Conservation (phyloP, 2,329 filamentous ascomycete genomes). For the Corniculantispora saksenae region DNA sequence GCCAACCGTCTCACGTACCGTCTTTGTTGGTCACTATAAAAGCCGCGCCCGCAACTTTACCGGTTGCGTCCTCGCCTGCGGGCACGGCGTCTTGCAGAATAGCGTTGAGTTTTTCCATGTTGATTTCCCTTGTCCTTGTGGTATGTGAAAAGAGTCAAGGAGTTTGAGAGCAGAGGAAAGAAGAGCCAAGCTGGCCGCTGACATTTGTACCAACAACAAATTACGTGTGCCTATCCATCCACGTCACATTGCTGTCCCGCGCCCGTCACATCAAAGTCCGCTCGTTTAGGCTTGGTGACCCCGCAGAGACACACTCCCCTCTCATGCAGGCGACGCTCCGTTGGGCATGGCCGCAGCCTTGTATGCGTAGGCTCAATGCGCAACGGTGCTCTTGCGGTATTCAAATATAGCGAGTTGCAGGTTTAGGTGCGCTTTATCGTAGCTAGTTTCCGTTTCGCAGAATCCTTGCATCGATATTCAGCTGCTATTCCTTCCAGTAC, state of each 20-base stretch:
- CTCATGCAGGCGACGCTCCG: neutral
- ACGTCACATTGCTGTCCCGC: neutral
- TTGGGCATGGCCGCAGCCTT: neutral
- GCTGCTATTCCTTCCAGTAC: too few species aligned
- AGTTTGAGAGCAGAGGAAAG: neutral
- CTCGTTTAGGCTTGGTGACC: neutral
- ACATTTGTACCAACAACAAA: neutral
- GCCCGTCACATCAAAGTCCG: neutral
- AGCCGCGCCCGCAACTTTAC: constrained; percentile 39
- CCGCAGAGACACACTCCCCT: neutral
- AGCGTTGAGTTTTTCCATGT: constrained; percentile 31
- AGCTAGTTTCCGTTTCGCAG: too few species aligned
- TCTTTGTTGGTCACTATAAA: constrained; percentile 37
- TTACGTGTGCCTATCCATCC: neutral
- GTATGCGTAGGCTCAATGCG: neutral
- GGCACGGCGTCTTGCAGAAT: constrained; percentile 35
- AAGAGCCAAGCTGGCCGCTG: neutral
- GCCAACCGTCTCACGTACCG: constrained; percentile 25
- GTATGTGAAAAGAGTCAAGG: neutral
- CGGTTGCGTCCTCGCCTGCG: constrained; percentile 29
- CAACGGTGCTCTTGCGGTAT: neutral
- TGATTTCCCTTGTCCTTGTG: neutral
- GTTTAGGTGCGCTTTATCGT: neutral
- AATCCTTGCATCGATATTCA: too few species aligned
- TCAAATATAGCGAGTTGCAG: neutral